Base-by-base conservation (phyloP, 768 basidiomycete species). In the Pulveroboletus sp. region DNA sequence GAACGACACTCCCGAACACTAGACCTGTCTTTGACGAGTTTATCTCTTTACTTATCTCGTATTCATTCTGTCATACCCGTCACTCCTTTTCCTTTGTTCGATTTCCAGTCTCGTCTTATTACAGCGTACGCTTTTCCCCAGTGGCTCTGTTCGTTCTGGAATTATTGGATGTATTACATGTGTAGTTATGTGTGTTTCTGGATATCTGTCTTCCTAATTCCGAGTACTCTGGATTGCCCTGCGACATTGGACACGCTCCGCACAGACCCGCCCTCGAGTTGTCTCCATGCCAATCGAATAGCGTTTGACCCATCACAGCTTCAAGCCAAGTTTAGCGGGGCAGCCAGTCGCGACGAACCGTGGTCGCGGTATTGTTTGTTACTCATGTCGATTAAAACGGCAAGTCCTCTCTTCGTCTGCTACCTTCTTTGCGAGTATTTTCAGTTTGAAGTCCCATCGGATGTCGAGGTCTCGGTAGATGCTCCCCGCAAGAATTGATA, bases 111-210 rank as follows among this genome's bases (percentile, higher is more conserved):
- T 51, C 50, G 38, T 53, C 49, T 51, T 53, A 62, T 56, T 49
- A 54, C 47, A 55, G 44, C 49, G 47, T 63, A 53, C 54, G 46
- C 32, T 58, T 51, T 42, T 43, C 33, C 48, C 46, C 32, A 60
- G 64, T 60, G 54, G 57, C 51, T 54, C 44, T 58, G 57, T 68
- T 60, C 59, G 61, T 65, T 57, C 64, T 46, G 61, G 63, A 60
- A 58, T 49, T 50, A 50, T 54, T 62, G 67, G 63, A 69, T 68
- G 67, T 68, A 68, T 67, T 57, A 67, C 57, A 47, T 47, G 51
- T 68, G 64, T 70, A 68, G 65, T 69, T 70, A 61, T 68, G 67
- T 64, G 51, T 68, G 62, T 69, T 57, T 63, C 65, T 61, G 67
- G 62, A 69, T 63, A 63, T 58, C 59, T 70, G 69, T 69, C 51